phyloP scores from a whole-genome alignment of 164 flowering plant species.

The Paratinospora sagittata region DNA sequence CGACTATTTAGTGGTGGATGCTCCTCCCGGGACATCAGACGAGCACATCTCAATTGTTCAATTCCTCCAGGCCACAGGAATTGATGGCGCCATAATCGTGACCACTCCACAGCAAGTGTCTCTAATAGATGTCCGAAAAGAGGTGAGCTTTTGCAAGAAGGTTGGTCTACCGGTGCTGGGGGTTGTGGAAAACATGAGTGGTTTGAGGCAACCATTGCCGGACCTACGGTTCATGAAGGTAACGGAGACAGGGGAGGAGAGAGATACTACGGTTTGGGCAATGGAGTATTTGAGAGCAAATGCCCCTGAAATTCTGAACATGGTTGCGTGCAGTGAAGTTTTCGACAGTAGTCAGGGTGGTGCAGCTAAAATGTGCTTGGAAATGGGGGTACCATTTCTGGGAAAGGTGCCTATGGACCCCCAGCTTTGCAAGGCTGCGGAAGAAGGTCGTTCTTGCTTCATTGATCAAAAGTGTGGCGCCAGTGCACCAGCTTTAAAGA shows the following conservation, averaged over 20 bases:
- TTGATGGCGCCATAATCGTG: slow-evolving; percentile 88
- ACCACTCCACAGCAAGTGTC: slow-evolving; percentile 95
- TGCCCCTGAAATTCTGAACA: slow-evolving; percentile 57
- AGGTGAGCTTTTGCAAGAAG: slow-evolving; percentile 85
- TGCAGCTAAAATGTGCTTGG: slow-evolving; percentile 71
- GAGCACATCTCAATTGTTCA: slow-evolving; percentile 90
- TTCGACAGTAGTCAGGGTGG: slow-evolving; percentile 88
- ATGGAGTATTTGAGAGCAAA: slow-evolving; percentile 45
- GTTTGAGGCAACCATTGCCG: slow-evolving; percentile 46
- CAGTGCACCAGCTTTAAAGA: slow-evolving; percentile 66
- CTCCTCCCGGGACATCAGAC: slow-evolving; percentile 98
- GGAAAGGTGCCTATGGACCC: slow-evolving; percentile 95
- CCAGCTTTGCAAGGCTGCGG: slow-evolving; percentile 82
- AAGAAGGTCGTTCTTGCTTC: slow-evolving; percentile 90
- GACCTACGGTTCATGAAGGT: slow-evolving; percentile 51
- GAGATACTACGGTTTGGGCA: slow-evolving; percentile 54
- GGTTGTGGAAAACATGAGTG: slow-evolving; percentile 96
- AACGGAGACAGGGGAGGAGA: slow-evolving; percentile 45
- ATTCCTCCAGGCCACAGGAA: slow-evolving; percentile 63
- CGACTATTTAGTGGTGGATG: slow-evolving; percentile 84
- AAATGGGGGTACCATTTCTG: slow-evolving; percentile 81
- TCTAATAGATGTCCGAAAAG: slow-evolving; percentile 83
- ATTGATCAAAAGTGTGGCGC: slow-evolving; percentile 41
- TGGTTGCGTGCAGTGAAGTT: slow-evolving; percentile 63
- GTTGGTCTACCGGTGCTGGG: slow-evolving; percentile 72